Evolutionary conservation across 75 land plant genomes (phyloP), one percentile per base, ranked within the genome.

Genomic region (Chamaecyparis obtusa): DNA sequence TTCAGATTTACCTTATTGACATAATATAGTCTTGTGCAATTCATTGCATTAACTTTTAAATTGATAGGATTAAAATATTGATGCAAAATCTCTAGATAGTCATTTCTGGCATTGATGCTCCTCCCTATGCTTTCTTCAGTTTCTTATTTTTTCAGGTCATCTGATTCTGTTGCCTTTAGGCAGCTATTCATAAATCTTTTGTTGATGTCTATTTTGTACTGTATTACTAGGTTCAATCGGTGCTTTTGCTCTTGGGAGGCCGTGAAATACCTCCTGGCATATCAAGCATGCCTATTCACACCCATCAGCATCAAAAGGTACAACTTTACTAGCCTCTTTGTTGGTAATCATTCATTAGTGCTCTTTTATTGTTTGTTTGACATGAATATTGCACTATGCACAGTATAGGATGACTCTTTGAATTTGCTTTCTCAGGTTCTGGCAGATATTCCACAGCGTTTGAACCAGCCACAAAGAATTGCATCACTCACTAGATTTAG

Each of bases 401-500:
- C 46, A 37, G 48, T 41, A 5, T 46, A 27, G 7, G 21, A 35
- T 43, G 35, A 32, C 55, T 55, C 69, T 75, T 37, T 36, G n/a
- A 30, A 15, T 30, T 69, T 69, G 24, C 3, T 48, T 49, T 49
- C 21, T 30, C 90, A 92, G 97, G 91, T 90, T 54, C 46, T 93
- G 35, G 86, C 95, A 74, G 92, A 93, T 87, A 86, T 91, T 86
- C 90, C 91, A 78, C 88, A 92, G 48, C 91, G 92, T 10, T 85
- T 93, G 84, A 95, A 94, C 77, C 88, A 89, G 57, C 93, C 98
- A 60, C 95, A 93, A 37, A 92, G 98, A 89, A 84, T 94, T 85
- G 97, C 99, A 24, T 96, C 99, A 9, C 85, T 97, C 72, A 92
- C 91, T 41, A 91, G 99, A 56, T 97, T 97, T 72, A 95, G 99